Percentiles rank a stretch among this genome's conserved stretches.
These are phyloP conservation scores for Emergomyces pasteurianus DNA, from an alignment of 2,329 filamentous ascomycete genomes.

Conservation along the genomic window DNA sequence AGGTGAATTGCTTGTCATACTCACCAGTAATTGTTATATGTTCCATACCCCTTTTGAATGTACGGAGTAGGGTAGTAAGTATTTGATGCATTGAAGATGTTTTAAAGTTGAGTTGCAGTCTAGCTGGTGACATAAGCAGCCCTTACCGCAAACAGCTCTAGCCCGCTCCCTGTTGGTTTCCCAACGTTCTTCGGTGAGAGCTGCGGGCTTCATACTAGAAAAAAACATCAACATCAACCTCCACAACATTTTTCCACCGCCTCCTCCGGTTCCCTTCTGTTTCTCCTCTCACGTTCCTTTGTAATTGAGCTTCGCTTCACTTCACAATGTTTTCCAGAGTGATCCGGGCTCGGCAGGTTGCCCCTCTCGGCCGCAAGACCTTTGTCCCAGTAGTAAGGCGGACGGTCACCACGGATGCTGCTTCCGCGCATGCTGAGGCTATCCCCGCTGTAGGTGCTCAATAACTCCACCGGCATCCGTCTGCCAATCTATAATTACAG, in stretches of 20 bases:
- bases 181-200: background rate
- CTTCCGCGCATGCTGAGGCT: conserved; percentile 79
- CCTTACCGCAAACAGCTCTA: background rate
- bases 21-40: too few relatives aligned
- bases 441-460: conserved; percentile 48
- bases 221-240: background rate
- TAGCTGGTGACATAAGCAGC: background rate
- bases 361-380: conserved; percentile 42
- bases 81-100: too few relatives aligned
- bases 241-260: background rate
- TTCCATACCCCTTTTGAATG: too few relatives aligned
- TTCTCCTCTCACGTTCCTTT: background rate
- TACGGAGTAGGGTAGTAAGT: too few relatives aligned
- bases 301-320: conserved; percentile 10
- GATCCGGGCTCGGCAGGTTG: conserved; percentile 49
- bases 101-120: too few relatives aligned
- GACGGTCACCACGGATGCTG: conserved; percentile 88
- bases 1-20: too few relatives aligned
- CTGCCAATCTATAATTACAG: background rate
- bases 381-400: conserved; percentile 46
- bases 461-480: background rate
- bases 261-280: background rate
- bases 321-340: conserved; percentile 59
- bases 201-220: background rate
- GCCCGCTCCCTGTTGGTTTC: background rate